Percentiles rank a stretch among this genome's conserved stretches.
Conservation (phyloP, 352 stramenopile genomes). For the Phytophthora foliorum region DNA sequence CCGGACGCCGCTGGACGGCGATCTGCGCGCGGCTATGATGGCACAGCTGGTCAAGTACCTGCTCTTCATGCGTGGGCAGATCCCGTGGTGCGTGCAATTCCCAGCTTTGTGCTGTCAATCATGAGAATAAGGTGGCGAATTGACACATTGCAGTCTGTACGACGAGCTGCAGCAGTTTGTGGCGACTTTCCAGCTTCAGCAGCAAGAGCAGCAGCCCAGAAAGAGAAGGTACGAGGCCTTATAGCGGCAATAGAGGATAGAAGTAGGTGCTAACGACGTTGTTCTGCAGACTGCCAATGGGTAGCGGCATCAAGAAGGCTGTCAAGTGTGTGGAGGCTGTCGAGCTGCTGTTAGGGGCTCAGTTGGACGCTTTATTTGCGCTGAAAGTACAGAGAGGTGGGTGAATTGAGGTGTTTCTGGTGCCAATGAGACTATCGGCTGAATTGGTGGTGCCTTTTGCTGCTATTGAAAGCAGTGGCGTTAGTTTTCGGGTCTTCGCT, state of each 20-base stretch:
- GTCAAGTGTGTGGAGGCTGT: constrained; percentile 52
- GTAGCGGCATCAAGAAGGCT: constrained; percentile 57
- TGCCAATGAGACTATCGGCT: neutral
- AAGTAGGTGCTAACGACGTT: constrained; percentile 3
- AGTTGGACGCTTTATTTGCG: constrained; percentile 50
- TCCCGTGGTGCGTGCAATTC: constrained; percentile 54
- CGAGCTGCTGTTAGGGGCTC: constrained; percentile 40
- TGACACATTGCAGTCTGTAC: constrained; percentile 53
- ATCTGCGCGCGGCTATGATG: constrained; percentile 50
- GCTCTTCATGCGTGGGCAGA: constrained; percentile 74
- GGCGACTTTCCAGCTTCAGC: constrained; percentile 24
- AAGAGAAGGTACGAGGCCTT: constrained; percentile 15
- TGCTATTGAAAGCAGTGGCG: constrained; percentile 44
- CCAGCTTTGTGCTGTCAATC: neutral
- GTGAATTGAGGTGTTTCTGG: neutral
- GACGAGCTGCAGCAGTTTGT: constrained; percentile 55
- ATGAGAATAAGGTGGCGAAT: neutral
- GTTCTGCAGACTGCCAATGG: constrained; percentile 32
- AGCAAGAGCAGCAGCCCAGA: neutral
- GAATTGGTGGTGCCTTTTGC: constrained; percentile 8
- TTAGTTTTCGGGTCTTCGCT: constrained; percentile 69
- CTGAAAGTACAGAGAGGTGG: constrained; percentile 45
- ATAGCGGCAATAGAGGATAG: neutral
- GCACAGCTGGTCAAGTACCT: constrained; percentile 58
- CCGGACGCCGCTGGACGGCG: constrained; percentile 54